Conservation (phyloP, 2,329 filamentous ascomycete species). For the Trichoderma sp. region DNA sequence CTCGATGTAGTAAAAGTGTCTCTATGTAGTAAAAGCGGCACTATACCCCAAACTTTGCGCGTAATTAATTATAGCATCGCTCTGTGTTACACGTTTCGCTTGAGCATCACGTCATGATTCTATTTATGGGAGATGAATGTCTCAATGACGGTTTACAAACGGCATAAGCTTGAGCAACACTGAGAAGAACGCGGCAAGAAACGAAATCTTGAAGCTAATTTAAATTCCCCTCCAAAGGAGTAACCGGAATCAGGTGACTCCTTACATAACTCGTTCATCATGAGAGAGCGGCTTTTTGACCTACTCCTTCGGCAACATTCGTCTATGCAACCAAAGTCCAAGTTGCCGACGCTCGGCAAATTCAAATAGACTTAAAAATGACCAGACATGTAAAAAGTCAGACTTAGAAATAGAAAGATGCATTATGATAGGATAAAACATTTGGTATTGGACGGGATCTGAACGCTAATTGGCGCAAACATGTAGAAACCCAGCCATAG, state of each 20-base stretch:
- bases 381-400: not conserved
- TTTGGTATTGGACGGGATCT: not conserved
- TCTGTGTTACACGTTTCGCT: not conserved
- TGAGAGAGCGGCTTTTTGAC: not conserved
- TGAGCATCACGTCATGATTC: conserved; percentile 11
- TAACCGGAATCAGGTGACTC: not conserved
- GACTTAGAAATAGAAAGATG: not conserved
- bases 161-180: not conserved
- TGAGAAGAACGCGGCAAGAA: not conserved
- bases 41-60: not conserved
- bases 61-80: conserved; percentile 6
- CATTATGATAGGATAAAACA: not conserved
- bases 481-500: not conserved
- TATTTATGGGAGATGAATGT: not conserved
- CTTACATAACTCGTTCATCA: not conserved
- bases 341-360: not conserved
- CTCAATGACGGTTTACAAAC: not conserved
- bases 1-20: not conserved
- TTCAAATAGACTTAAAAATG: not conserved
- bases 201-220: not conserved
- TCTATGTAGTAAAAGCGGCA: not conserved
- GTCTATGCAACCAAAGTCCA: not conserved
- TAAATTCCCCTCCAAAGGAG: not conserved
- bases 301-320: not conserved
- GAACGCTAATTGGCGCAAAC: not conserved